Evolutionary conservation across 192 early-diverging fungal species (phyloP), one percentile per base, ranked within the genome.

Genomic region (Tieghemiomyces parasiticus): DNA sequence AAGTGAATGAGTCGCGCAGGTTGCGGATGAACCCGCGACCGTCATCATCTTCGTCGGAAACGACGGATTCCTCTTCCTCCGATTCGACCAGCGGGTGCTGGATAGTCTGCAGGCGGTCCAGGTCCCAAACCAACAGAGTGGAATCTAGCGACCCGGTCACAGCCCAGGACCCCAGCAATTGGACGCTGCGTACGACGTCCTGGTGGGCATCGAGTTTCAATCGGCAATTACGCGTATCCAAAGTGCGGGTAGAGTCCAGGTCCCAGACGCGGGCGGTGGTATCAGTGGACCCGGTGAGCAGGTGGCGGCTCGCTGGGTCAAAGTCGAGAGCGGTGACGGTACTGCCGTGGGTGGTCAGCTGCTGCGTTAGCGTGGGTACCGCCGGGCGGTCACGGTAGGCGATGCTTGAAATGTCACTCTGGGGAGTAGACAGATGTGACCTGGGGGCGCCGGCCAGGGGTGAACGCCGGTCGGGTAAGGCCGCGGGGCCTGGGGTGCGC

Each of bases 181-280:
- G 71, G 26, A 70, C 71, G 8, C 58, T 55, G 10, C 71, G 63
- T 0, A 76, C 49, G 1, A 64, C 51, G 46, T 76, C 74, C 48
- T 31, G 50, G 38, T 72, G 71, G 2, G 68, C 68, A 32, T 31
- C 46, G 29, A 76, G 32, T 16, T 54, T 54, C 65, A 1, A 54
- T n/a, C n/a, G n/a, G 35, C 50, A 66, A 58, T 47, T 61, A 50
- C 80, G 66, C 59, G 62, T 63, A 47, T 65, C 79, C 46, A 66
- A 62, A 48, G 61, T 75, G 49, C 56, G 68, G 31, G 67, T 73
- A 42, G 58, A 71, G 6, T 68, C 44, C 6, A 81, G 59, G 52
- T 78, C 72, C 84, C 85, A 89, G 31, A 83, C 71, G 8, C 82
- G 78, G 22, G 81, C 76, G 26, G 83, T 82, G 32, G 77, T 80